Evolutionary conservation across 768 basidiomycete species (phyloP).

Genomic region (Aureoboletus auriporus): DNA sequence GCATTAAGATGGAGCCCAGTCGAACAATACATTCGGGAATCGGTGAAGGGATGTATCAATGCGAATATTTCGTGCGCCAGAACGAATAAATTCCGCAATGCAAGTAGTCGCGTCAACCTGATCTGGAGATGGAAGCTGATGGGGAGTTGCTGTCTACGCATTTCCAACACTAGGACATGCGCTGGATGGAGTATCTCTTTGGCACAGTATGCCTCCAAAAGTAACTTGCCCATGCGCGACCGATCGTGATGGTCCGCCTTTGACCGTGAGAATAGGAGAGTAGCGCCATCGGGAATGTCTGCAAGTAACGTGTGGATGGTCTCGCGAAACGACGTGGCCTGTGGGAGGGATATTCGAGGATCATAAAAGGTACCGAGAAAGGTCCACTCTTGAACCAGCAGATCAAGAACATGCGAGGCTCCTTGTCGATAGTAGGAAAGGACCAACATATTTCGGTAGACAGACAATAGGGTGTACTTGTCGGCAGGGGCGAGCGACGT

Average conservation of each 20-base stretch:
- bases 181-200: slow-evolving; percentile 34
- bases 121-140: slow-evolving; percentile 30
- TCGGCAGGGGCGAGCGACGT: slow-evolving; percentile 18
- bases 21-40: slow-evolving; percentile 26
- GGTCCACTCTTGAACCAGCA: slow-evolving; percentile 39
- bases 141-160: slow-evolving; percentile 35
- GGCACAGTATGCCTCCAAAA: slow-evolving; percentile 39
- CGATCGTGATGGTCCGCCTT: slow-evolving; percentile 27
- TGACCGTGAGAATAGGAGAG: slow-evolving; percentile 18
- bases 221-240: slow-evolving; percentile 33
- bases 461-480: slow-evolving; percentile 20
- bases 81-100: slow-evolving; percentile 33
- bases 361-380: slow-evolving; percentile 24
- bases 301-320: slow-evolving; percentile 25
- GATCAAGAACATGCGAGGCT: slow-evolving; percentile 32
- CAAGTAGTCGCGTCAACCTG: slow-evolving; percentile 41
- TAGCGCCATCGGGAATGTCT: slow-evolving; percentile 31
- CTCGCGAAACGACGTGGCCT: slow-evolving; percentile 26
- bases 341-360: slow-evolving; percentile 3
- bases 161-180: slow-evolving; percentile 36
- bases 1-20: slow-evolving; percentile 52
- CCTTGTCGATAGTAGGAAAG: slow-evolving; percentile 33
- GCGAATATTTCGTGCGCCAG: slow-evolving; percentile 44
- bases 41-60: slow-evolving; percentile 22
- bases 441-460: slow-evolving; percentile 37